Conservation (phyloP, 768 basidiomycete species). For the Galerina sulciceps region DNA sequence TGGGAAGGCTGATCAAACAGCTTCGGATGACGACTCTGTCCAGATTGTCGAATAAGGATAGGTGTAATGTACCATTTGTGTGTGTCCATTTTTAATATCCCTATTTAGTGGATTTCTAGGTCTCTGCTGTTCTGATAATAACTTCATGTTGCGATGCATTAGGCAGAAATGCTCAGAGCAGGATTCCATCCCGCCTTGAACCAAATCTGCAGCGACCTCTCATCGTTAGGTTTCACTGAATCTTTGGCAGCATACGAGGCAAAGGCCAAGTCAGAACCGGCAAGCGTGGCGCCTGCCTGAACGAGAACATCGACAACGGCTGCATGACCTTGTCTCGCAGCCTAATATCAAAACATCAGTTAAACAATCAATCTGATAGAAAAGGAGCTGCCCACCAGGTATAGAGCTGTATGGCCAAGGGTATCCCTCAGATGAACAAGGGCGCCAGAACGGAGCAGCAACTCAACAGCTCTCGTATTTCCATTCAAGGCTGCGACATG, state of each 20-base stretch:
- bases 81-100: background rate
- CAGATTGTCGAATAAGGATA: conserved; percentile 19
- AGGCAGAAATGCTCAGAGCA: background rate
- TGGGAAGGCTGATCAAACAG: conserved; percentile 32
- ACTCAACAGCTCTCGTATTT: conserved; percentile 41
- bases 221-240: conserved; percentile 44
- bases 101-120: background rate
- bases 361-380: background rate
- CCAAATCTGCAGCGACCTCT: conserved; percentile 55
- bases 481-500: conserved; percentile 82
- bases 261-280: conserved; percentile 70
- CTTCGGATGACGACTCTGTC: conserved; percentile 27
- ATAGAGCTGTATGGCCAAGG: conserved; percentile 83
- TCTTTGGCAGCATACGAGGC: conserved; percentile 48
- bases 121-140: background rate
- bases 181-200: conserved; percentile 49
- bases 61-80: background rate
- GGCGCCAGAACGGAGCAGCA: conserved; percentile 74
- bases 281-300: conserved; percentile 75
- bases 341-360: conserved; percentile 42
- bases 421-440: conserved; percentile 81
- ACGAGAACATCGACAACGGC: conserved; percentile 66
- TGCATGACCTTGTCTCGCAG: conserved; percentile 73
- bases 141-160: background rate
- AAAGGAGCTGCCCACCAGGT: conserved; percentile 60